A percentile compares a stretch with the other conserved stretches of the same genome.
Conservation (phyloP, 2,329 filamentous ascomycete genomes). For the Aspergillus uvarum region DNA sequence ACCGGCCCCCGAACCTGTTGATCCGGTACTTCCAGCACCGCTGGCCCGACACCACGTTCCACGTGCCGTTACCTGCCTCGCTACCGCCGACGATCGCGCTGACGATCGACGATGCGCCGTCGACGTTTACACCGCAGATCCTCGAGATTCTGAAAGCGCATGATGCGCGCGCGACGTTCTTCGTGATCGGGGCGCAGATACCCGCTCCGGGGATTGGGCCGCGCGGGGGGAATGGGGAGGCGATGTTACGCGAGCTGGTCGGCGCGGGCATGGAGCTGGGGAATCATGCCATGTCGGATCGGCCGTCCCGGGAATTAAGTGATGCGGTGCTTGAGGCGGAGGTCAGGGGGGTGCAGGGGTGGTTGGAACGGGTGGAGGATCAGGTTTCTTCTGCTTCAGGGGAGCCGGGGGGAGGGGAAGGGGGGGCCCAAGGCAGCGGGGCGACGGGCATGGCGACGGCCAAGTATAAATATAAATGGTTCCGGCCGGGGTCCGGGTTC, state of each 20-base stretch:
- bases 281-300: constrained; percentile 89
- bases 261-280: constrained; percentile 69
- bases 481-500: constrained; percentile 80
- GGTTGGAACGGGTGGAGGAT: constrained; percentile 59
- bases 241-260: constrained; percentile 58
- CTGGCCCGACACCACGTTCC: constrained; percentile 79
- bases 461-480: constrained; percentile 56
- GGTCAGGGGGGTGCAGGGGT: constrained; percentile 62
- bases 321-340: constrained; percentile 61
- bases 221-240: constrained; percentile 29
- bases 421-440: constrained; percentile 12
- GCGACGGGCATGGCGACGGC: constrained; percentile 41
- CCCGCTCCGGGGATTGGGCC: constrained; percentile 40
- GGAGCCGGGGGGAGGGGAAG: not conserved
- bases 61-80: constrained; percentile 51
- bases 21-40: constrained; percentile 68
- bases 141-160: constrained; percentile 65
- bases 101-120: constrained; percentile 85
- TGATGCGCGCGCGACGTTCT: constrained; percentile 77
- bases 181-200: constrained; percentile 80
- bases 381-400: not conserved
- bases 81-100: constrained; percentile 67
- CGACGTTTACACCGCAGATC: constrained; percentile 68
- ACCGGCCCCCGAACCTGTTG: constrained; percentile 73
- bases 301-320: constrained; percentile 65